A percentile compares a stretch with the other conserved stretches of the same genome.
phyloP scores from a whole-genome alignment of 2,329 filamentous ascomycete species.

The Stagonosporopsis rhizophila region DNA sequence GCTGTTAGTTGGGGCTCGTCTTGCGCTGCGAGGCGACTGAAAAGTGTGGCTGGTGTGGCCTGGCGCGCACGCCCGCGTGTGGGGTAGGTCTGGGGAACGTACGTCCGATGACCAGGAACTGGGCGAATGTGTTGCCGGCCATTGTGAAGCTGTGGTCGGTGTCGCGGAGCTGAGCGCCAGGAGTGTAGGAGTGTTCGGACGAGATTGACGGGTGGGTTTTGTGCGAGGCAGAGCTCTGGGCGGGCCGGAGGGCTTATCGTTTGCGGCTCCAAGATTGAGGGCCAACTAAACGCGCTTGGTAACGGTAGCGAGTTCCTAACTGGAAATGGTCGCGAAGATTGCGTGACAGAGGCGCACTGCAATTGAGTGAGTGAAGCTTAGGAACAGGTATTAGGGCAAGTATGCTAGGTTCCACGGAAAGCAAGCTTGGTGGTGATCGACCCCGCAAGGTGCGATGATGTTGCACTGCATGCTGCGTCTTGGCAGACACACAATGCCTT shows the following conservation, averaged over 20 bases:
- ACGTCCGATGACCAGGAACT: slow-evolving; percentile 97
- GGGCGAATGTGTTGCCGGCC: slow-evolving; percentile 75
- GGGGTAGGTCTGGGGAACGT: slow-evolving; percentile 59
- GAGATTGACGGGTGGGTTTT: slow-evolving; percentile 17
- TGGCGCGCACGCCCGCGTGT: background rate
- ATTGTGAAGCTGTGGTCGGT: slow-evolving; percentile 26
- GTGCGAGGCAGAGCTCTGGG: slow-evolving; percentile 24
- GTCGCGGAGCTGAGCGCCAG: slow-evolving; percentile 17
- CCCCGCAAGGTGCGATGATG: slow-evolving; percentile 14
- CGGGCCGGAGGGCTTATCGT: slow-evolving; percentile 34
- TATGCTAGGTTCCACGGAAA: background rate
- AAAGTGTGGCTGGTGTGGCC: too few relatives aligned
- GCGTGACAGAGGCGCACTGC: background rate
- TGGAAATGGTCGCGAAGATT: slow-evolving; percentile 33
- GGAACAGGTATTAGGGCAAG: background rate
- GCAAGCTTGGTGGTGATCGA: slow-evolving; percentile 6
- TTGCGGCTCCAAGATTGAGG: slow-evolving; percentile 14
- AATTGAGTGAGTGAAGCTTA: background rate
- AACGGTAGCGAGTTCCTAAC: slow-evolving; percentile 8
- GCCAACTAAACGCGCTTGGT: slow-evolving; percentile 21
- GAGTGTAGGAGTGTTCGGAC: slow-evolving; percentile 2
- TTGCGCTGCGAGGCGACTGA: too few relatives aligned
- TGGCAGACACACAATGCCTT: background rate
- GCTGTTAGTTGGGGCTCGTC: slow-evolving; percentile 7
- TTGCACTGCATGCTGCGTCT: slow-evolving; percentile 11